Base-by-base conservation (phyloP, 2,329 filamentous ascomycete species). In the Akanthomyces dipterigenus region DNA sequence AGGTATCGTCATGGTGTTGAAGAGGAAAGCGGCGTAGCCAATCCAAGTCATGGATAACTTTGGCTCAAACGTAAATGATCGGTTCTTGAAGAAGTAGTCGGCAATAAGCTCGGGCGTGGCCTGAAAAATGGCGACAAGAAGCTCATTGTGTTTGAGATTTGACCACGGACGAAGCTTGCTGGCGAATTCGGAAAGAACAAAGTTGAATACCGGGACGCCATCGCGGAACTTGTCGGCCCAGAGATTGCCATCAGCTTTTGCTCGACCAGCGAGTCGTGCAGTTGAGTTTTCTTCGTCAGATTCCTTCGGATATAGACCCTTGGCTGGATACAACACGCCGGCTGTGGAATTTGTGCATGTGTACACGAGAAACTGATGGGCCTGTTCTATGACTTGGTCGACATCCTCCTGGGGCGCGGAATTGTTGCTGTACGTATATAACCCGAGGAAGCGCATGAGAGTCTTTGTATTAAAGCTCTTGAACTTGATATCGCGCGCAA, bases 31-130 rank as follows among this genome's bases (percentile, higher is more conserved):
- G 0, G 92, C 91, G 71, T 96, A 96, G 46, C 93, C 93, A 66
- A 98, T 90, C 95, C 95, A 99, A 0, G 92, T 95, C 49, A 92
- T 88, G 3, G 92, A 95, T 5, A 96, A 81, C 70, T 96, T 98
- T 0, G 95, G 93, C 46, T 98, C 93, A 64, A 96, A 91, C 0
- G 88, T 85, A 68, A 98, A 95, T 59, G 88, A 84, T 63, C 84
- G 87, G 70, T 91, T 93, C 70, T 85, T 87, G 48, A 86, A 80
- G 70, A 96, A 98, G 72, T 96, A 99, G 68, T 92, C 87, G 48
- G 91, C 89, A 1, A 96, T 84, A 3, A 98, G 81, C 73, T 98
- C 95, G 0, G 96, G 93, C 0, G 89, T 90, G 8, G 85, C 84
- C 64, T 80, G 81, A 70, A 99, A 96, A 38, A 96, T 91, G 3